Evolutionary conservation across 208 protist genomes (phyloP), one percentile per base, ranked within the genome.

Genomic region (Trypanosomatidae sp.): DNA sequence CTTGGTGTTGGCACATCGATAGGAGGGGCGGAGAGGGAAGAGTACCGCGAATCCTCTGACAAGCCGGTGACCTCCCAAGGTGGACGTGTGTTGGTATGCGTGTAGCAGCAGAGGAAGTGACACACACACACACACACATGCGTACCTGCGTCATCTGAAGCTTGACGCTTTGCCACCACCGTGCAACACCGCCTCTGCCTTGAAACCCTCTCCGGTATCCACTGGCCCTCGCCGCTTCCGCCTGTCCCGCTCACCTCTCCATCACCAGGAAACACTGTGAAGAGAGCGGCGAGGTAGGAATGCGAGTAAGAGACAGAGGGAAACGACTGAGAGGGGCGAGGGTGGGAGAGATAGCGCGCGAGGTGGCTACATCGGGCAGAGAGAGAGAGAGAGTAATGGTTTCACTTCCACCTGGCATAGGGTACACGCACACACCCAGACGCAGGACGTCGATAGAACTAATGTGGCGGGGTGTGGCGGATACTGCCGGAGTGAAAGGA

Each of bases 251-350:
- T 50, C 44, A 66, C 33, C 52, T 30, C 58, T 10, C 19, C 39
- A n/a, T 9, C 10, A 41, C 19, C 8, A 62, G 22, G 65, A 74
- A 49, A 60, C 50, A 58, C 53, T 17, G 10, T 58, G 53, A 58
- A 52, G 67, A 80, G 69, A 59, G 12, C 64, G n/a, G 44, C 25
- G n/a, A 76, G 62, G 15, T 69, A 36, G 71, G 52, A 66, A 70
- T 28, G 49, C 56, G n/a, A 15, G 33, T 49, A 49, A 46, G 15
- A 41, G n/a, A 47, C 36, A 28, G 25, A 36, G 44, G 62, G 58
- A 8, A 50, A 83, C 60, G 41, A 60, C 44, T 67, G 6, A 76
- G 17, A 52, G 59, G 69, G 47, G 67, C 13, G 17, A 56, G 46
- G 25, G 59, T 55, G 36, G 36, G 36, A 39, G 53, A 36, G 53